Base-by-base conservation (phyloP, 305 asterid species). In the Fraxinus floribunda region DNA sequence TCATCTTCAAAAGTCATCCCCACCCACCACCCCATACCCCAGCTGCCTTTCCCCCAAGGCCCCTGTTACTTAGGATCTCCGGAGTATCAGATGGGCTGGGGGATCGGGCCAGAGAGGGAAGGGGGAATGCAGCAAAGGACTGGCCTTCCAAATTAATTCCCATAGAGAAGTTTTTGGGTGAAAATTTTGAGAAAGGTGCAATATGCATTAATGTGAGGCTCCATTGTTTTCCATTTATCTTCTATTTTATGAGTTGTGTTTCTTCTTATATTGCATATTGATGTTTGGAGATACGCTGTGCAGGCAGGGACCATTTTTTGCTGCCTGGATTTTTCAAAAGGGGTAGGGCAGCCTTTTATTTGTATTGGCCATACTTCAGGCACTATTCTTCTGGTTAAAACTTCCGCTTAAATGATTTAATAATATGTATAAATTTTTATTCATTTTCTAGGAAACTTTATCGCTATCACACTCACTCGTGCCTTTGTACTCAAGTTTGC, bases 361-460 rank as follows among this genome's bases (percentile, higher is more conserved):
- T 60, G 70, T 60, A 60, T 60, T 55, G 70, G 70, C 35, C 26
- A 66, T 66, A 66, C 36, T 66, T 66, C 73, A 66, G 73, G 73
- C 34, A 3, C 73, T 66, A 22, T 66, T 66, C 73, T 24, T 26
- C 18, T 3, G 73, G 35, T 66, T 24, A 66, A 26, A 66, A 66
- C 73, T 66, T 66, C n/a, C 6, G 1, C 73, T 8, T 66, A 66
- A 26, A 66, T 11, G 36, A 66, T 66, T 2, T 26, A 66, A 22
- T 62, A 22, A 20, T 62, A 62, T n/a, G 64, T 22, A 62, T 29
- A 62, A 62, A 7, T 62, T 22, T 62, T 62, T 22, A 62, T 62
- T 22, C 32, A 22, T 55, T 55, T 62, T 62, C 26, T 22, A 20
- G 71, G 71, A 62, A 62, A 62, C 71, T 22, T 20, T 62, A 62